Evolutionary conservation across 2,329 filamentous ascomycete species (phyloP).

Genomic region (Verticillium nubilum): DNA sequence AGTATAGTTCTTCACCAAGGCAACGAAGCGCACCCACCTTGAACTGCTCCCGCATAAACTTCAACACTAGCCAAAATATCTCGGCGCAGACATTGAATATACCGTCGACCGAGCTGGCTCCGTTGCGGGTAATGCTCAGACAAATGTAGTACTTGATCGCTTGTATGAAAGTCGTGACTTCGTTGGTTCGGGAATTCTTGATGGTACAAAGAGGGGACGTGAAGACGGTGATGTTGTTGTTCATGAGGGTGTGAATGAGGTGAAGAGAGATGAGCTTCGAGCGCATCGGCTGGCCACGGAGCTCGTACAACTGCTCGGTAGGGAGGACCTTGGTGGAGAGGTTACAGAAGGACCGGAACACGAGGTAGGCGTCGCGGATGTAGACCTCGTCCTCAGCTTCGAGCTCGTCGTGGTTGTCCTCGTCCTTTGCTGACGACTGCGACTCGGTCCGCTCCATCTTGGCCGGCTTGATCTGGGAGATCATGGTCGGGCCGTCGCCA

Average conservation of each 20-base stretch:
- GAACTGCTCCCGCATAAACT: constrained; percentile 85
- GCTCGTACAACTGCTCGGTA: constrained; percentile 85
- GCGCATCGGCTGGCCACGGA: constrained; percentile 93
- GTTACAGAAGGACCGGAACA: constrained; percentile 97
- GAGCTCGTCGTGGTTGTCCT: constrained; percentile 54
- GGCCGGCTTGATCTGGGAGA: constrained; percentile 51
- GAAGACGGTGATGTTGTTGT: constrained; percentile 89
- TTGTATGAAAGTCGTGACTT: constrained; percentile 85
- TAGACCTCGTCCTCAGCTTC: constrained; percentile 89
- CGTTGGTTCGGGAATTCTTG: constrained; percentile 81
- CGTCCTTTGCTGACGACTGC: constrained; percentile 39
- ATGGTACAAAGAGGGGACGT: constrained; percentile 90
- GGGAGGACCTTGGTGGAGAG: constrained; percentile 87
- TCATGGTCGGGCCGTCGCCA: constrained; percentile 62
- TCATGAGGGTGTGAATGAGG: constrained; percentile 89
- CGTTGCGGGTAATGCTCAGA: constrained; percentile 89
- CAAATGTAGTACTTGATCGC: constrained; percentile 97
- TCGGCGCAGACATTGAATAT: constrained; percentile 96
- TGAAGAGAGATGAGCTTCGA: constrained; percentile 94
- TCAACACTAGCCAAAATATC: constrained; percentile 97
- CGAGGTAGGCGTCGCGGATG: constrained; percentile 92
- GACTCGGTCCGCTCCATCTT: constrained; percentile 41
- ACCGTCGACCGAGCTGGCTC: constrained; percentile 82
- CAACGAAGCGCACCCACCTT: constrained; percentile 53
- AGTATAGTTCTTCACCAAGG: background rate